Percentiles rank a stretch among this genome's conserved stretches.
These are phyloP conservation scores for Starmera quercuum DNA, from an alignment of 805 yeast genomes.

Conservation along the genomic window DNA sequence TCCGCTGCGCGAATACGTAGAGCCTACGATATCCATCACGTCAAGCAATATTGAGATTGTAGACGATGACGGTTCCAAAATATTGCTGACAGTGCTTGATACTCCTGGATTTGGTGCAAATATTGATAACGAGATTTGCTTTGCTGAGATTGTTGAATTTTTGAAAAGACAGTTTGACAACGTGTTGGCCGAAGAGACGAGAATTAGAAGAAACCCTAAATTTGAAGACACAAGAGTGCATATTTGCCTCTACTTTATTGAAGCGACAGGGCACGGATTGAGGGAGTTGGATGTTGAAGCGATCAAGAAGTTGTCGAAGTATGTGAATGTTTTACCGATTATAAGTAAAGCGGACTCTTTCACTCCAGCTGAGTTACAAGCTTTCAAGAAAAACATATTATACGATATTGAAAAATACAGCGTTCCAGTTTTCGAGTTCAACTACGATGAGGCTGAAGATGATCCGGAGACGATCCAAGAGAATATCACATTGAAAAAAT, in stretches of 20 bases:
- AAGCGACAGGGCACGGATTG: slow-evolving; percentile 58
- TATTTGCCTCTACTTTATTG: slow-evolving; percentile 63
- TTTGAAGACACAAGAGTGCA: slow-evolving; percentile 75
- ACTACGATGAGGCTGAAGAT: slow-evolving; percentile 66
- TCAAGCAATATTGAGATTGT: slow-evolving; percentile 53
- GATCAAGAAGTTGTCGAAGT: slow-evolving; percentile 65
- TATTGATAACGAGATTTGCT: slow-evolving; percentile 60
- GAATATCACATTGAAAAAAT: slow-evolving; percentile 46
- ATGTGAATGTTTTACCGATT: slow-evolving; percentile 67
- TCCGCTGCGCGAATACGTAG: slow-evolving; percentile 50
- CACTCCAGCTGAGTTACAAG: slow-evolving; percentile 48
- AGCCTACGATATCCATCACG: slow-evolving; percentile 72
- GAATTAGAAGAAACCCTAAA: slow-evolving; percentile 80
- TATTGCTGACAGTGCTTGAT: slow-evolving; percentile 56
- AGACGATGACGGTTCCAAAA: slow-evolving; percentile 53
- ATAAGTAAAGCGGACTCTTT: slow-evolving; percentile 68
- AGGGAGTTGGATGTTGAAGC: slow-evolving; percentile 67
- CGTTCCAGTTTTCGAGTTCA: slow-evolving; percentile 69
- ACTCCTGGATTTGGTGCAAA: slow-evolving; percentile 76
- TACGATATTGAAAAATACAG: slow-evolving; percentile 59
- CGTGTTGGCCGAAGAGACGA: slow-evolving; percentile 79
- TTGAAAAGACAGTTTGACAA: slow-evolving; percentile 72
- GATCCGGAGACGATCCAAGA: slow-evolving; percentile 65
- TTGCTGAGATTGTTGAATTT: slow-evolving; percentile 55
- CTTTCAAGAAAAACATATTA: slow-evolving; percentile 52